Conservation (phyloP, 2,329 filamentous ascomycete genomes). For the Cladosporium sp. region DNA sequence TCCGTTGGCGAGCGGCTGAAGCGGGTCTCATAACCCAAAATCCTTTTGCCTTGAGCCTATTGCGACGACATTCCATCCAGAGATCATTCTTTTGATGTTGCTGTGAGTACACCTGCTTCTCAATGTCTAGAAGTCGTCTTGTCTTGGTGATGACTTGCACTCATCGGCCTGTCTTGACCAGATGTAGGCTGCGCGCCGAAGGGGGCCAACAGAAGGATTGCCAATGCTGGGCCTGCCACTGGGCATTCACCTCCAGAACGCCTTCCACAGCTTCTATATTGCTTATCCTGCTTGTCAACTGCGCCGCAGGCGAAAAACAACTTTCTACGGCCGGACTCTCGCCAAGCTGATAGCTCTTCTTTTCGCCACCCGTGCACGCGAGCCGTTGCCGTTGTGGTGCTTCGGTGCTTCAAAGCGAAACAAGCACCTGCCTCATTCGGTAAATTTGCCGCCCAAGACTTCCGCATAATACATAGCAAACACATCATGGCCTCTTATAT, state of each 20-base stretch:
- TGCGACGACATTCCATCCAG: neutral
- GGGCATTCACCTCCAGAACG: neutral
- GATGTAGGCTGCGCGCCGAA: neutral
- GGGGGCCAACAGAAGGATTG: neutral
- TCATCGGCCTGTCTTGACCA: neutral
- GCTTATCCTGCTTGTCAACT: neutral
- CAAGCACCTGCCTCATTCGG: neutral
- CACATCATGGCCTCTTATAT: neutral
- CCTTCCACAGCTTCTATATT: neutral
- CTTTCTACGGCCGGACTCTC: neutral
- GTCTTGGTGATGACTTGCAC: neutral
- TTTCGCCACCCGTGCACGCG: slow-evolving; percentile 3
- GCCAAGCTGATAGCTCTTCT: slow-evolving; percentile 3
- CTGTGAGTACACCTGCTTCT: neutral
- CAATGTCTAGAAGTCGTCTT: neutral
- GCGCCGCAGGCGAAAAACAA: neutral
- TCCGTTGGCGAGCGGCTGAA: neutral
- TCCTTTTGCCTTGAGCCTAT: neutral
- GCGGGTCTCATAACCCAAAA: neutral
- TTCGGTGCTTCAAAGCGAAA: neutral
- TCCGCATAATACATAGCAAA: neutral
- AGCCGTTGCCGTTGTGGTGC: neutral
- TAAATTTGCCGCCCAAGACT: neutral
- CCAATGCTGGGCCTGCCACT: neutral
- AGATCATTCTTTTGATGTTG: neutral